A percentile compares a stretch with the other conserved stretches of the same genome.
Evolutionary conservation across 345 rosid species (phyloP).

Genomic region (Lepidium sativum): DNA sequence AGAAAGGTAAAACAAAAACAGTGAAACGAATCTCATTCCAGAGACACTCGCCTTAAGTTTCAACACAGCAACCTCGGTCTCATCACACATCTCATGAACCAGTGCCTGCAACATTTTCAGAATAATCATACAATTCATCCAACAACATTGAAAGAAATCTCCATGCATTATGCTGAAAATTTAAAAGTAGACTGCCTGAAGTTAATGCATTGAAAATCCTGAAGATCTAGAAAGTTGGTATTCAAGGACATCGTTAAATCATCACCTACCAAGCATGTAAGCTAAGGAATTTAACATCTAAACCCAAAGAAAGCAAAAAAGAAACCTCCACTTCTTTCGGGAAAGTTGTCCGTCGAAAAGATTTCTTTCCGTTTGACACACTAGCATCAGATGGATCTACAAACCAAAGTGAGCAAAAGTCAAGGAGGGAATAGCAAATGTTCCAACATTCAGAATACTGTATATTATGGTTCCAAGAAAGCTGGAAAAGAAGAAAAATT

Average conservation of each 20-base stretch:
- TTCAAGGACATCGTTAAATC: background rate
- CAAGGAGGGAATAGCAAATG: background rate
- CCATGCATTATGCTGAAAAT: background rate
- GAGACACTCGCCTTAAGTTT: slow-evolving; percentile 62
- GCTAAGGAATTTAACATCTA: slow-evolving; percentile 1
- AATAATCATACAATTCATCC: slow-evolving; percentile 8
- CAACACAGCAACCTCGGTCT: slow-evolving; percentile 89
- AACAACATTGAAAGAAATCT: background rate
- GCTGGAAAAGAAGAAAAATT: background rate
- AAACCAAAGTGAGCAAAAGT: background rate
- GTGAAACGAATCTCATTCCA: background rate
- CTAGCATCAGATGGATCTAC: slow-evolving; percentile 32
- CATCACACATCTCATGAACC: slow-evolving; percentile 84
- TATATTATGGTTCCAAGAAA: background rate
- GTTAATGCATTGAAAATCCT: slow-evolving; percentile 6
- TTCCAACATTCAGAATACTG: background rate
- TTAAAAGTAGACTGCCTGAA: slow-evolving; percentile 3
- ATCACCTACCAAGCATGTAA: background rate
- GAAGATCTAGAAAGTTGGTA: slow-evolving; percentile 2
- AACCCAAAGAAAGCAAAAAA: background rate
- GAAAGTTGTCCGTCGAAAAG: slow-evolving; percentile 41
- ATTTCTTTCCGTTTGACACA: slow-evolving; percentile 31
- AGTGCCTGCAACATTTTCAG: slow-evolving; percentile 41
- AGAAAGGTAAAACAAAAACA: background rate
- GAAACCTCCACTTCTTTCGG: slow-evolving; percentile 77